Base-by-base conservation (phyloP, 164 flowering plant genomes). In the Sedum album region DNA sequence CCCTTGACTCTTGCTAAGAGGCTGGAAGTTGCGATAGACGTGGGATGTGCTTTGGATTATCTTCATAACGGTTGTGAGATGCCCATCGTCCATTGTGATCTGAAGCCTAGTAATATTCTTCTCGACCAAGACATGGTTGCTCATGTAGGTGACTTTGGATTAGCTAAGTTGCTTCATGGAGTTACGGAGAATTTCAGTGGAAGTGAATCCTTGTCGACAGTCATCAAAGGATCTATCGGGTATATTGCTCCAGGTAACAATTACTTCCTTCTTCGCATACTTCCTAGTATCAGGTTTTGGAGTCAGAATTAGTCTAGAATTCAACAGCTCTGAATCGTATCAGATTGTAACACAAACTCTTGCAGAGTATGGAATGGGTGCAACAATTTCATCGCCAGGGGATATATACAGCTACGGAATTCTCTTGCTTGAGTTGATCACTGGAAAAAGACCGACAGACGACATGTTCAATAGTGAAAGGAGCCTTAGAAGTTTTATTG, bases 181-280 rank as follows among this genome's bases (percentile, higher is more conserved):
- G 31, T 51, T 11, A 26, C 33, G 2, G 68, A 25, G 14, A 28
- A 26, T 39, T 17, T 21, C 5, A 66, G 57, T 28, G 31, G 21
- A 8, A 13, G 8, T 26, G 53, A 66, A 23, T 41, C 51, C 8
- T 41, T 15, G 6, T 66, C 53, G 7, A 0, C 68, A 14, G 68
- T 10, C 17, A 26, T 44, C 4, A 66, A 14, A 8, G 68, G 68
- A 66, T 25, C 68, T 10, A 17, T 66, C 17, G 68, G 68, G 6
- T 66, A 66, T 30, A 57, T 44, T 66, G 68, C 68, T 23, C 68
- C 68, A 26, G 68, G 68, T 66, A 66, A 23, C 15, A n/a, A 2
- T 5, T 2, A 5, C 53, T 48, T 20, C 53, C 21, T 48, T 48
- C 10, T 48, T 48, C 8, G 23, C 23, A 18, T 3, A 23, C 23